Conservation (phyloP, 768 basidiomycete genomes). For the Cyathus striatus region DNA sequence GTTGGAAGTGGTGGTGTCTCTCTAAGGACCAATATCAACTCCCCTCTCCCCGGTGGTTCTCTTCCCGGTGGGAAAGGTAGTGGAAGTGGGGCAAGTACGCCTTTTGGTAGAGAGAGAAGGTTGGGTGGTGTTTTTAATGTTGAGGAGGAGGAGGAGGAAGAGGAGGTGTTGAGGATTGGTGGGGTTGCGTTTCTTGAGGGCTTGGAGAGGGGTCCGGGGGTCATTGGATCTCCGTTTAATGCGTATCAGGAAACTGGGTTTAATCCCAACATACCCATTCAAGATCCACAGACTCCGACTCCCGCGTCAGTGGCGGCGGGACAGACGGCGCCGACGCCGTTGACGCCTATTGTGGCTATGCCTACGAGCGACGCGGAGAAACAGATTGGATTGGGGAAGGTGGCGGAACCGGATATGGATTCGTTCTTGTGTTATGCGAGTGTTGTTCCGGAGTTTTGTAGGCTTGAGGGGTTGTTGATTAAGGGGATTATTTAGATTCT, state of each 20-base stretch:
- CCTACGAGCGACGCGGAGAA: conserved; percentile 68
- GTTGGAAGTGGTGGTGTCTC: conserved; percentile 54
- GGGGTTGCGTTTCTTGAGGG: too few species aligned
- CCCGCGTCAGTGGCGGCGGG: conserved; percentile 22
- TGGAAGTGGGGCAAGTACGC: conserved; percentile 66
- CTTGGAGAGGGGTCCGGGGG: conserved; percentile 15
- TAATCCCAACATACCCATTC: conserved; percentile 37
- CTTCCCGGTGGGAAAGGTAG: conserved; percentile 40
- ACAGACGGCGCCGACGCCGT: conserved; percentile 46
- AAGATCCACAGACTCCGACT: conserved; percentile 20
- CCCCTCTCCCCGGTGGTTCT: conserved; percentile 1
- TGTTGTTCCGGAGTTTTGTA: conserved; percentile 78
- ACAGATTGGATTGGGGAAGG: conserved; percentile 73
- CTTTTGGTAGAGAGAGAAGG: conserved; percentile 51
- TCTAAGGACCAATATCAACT: conserved; percentile 55
- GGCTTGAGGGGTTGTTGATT: conserved; percentile 74
- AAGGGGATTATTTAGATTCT: conserved; percentile 58
- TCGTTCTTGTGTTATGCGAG: conserved; percentile 84
- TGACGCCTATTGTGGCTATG: conserved; percentile 68
- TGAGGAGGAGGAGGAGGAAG: conserved; percentile 73
- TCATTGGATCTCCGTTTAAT: conserved; percentile 8
- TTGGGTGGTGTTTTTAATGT: conserved; percentile 51
- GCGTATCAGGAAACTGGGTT: conserved; percentile 12
- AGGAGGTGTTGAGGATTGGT: conserved; percentile 46
- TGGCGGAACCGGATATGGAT: conserved; percentile 80